Conservation (phyloP, 1,139 yeast genomes). For the Trichomonascaceae sp. region DNA sequence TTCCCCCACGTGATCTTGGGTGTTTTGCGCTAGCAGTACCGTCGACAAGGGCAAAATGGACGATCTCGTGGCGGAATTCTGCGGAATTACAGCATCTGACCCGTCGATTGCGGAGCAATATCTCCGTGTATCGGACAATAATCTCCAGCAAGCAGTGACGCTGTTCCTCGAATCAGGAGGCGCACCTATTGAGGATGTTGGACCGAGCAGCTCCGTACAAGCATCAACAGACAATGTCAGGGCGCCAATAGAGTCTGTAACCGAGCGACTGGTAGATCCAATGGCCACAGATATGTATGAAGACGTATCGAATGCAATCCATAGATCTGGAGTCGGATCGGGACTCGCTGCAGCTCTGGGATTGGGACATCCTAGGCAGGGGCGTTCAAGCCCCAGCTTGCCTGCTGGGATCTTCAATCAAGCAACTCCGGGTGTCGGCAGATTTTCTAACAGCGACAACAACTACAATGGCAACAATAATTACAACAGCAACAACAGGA, state of each 20-base stretch:
- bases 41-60: background rate
- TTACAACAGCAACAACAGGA: constrained; percentile 11
- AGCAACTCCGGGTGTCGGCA: constrained; percentile 5
- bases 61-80: constrained; percentile 54
- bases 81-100: constrained; percentile 78
- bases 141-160: constrained; percentile 76
- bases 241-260: constrained; percentile 66
- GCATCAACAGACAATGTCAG: constrained; percentile 46
- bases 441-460: constrained; percentile 6
- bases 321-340: constrained; percentile 6
- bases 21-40: too few species aligned
- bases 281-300: constrained; percentile 14
- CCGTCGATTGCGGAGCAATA: constrained; percentile 61
- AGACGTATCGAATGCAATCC: background rate
- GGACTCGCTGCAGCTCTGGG: too few species aligned
- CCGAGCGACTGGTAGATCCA: constrained; percentile 60
- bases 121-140: constrained; percentile 64
- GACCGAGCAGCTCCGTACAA: constrained; percentile 1
- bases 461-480: constrained; percentile 10
- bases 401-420: constrained; percentile 40
- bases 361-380: too few species aligned
- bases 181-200: constrained; percentile 25
- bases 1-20: too few species aligned
- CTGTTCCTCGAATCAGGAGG: constrained; percentile 68
- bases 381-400: too few species aligned